phyloP scores from a whole-genome alignment of 805 yeast species.

The Candida railenensis region DNA sequence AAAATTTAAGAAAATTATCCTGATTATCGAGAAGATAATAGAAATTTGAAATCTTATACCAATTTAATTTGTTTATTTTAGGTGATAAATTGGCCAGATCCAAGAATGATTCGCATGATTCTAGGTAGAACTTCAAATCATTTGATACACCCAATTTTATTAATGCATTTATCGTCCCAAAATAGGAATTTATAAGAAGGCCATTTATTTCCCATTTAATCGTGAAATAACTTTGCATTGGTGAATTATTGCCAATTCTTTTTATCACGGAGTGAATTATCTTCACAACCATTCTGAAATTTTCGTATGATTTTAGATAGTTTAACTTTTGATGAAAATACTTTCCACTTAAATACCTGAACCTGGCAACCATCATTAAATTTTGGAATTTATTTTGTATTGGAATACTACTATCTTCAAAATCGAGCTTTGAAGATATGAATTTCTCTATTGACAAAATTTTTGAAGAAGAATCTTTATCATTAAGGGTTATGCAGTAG shows the following conservation, averaged over 20 bases:
- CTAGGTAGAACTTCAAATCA: constrained; percentile 54
- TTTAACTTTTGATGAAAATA: constrained; percentile 18
- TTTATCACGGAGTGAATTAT: constrained; percentile 53
- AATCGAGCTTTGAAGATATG: constrained; percentile 12
- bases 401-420: constrained; percentile 16
- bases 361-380: constrained; percentile 29
- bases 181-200: constrained; percentile 37
- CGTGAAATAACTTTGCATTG: constrained; percentile 18
- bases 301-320: constrained; percentile 30
- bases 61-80: no score
- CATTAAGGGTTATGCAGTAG: constrained; percentile 17
- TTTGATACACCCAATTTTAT: constrained; percentile 54
- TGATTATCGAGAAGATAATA: neutral
- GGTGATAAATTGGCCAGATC: neutral
- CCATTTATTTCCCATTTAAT: constrained; percentile 37
- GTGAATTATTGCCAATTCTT: constrained; percentile 24
- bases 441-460: constrained; percentile 18
- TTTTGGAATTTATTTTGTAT: constrained; percentile 22
- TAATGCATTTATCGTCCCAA: constrained; percentile 35
- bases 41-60: neutral
- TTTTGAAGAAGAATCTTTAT: constrained; percentile 20
- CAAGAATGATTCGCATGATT: constrained; percentile 8
- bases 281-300: constrained; percentile 50
- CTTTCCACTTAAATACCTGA: constrained; percentile 31
- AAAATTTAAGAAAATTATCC: neutral